Evolutionary conservation across 2,329 filamentous ascomycete genomes (phyloP), one percentile per base, ranked within the genome.

Genomic region (Zasmidium angulare): DNA sequence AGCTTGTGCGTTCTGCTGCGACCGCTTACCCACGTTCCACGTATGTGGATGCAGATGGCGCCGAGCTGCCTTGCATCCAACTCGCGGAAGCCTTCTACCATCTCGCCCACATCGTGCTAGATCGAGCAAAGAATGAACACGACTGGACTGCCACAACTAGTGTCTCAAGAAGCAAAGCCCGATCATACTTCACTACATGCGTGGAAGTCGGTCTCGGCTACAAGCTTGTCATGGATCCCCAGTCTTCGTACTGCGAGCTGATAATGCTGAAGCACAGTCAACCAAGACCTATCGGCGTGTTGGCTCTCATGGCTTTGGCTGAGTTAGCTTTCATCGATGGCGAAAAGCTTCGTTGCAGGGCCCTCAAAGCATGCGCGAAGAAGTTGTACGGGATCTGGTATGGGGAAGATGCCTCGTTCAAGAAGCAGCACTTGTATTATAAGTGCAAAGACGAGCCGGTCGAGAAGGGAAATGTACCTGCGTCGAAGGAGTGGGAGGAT

Each of bases 371-470:
- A 1, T 54, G 46, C 14, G 56, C 56, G 46, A 53, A 58, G 50
- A 50, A 54, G 26, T 7, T 58, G 23, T 58, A 58, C 20, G 43
- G 26, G 26, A 53, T 58, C 21, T 36, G n/a, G 21, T 50, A 58
- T 50, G 56, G 50, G n/a, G 56, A 58, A 22, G 56, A 58, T 26
- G 46, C 19, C 21, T 49, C 24, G 19, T 58, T 58, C 21, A 40
- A 53, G 10, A 53, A 50, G 46, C 50, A 58, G n/a, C 50, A 58
- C 19, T 31, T 21, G 23, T 58, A 46, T 17, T 58, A 50, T 19
- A 21, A 20, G 3, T 58, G 56, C 19, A 50, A 46, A 36, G 55
- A 26, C 11, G 48, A 50, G 22, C 22, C 21, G 3, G 21, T 22
- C n/a, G 36, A 43, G 36, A 43, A 19, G 36, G 36, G 36, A 43